phyloP scores from a whole-genome alignment of 1,284 basidiomycete genomes.

The Sporisorium scitamineum region DNA sequence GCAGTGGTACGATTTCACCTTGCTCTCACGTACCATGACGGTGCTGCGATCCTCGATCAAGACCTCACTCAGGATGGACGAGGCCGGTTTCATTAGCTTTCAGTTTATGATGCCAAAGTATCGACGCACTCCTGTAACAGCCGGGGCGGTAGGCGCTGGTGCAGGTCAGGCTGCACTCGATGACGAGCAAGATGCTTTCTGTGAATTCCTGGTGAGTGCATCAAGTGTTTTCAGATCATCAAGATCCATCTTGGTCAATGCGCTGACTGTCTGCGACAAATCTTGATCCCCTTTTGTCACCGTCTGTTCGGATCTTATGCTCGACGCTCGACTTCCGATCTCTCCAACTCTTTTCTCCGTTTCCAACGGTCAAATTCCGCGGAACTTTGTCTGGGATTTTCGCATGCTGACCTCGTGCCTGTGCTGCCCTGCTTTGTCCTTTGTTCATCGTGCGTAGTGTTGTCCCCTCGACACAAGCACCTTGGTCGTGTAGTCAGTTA shows the following conservation, averaged over 20 bases:
- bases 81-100: slow-evolving; percentile 58
- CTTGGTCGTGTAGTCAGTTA: slow-evolving; percentile 8
- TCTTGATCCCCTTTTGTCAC: neutral
- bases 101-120: slow-evolving; percentile 64
- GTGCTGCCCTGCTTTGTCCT: neutral
- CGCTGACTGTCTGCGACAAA: slow-evolving; percentile 5
- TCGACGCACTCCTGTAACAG: slow-evolving; percentile 20
- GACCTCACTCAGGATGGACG: slow-evolving; percentile 58
- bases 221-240: neutral
- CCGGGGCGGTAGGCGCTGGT: slow-evolving; percentile 4
- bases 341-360: neutral
- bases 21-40: slow-evolving; percentile 49
- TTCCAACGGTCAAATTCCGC: neutral
- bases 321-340: slow-evolving; percentile 1
- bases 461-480: slow-evolving; percentile 46
- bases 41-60: slow-evolving; percentile 57
- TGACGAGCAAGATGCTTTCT: slow-evolving; percentile 56
- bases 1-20: slow-evolving; percentile 50
- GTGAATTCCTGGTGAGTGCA: slow-evolving; percentile 54
- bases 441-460: slow-evolving; percentile 15
- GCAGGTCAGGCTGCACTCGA: slow-evolving; percentile 37
- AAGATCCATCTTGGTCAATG: neutral
- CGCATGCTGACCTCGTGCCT: neutral
- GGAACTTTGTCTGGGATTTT: neutral
- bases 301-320: neutral